phyloP scores from a whole-genome alignment of 192 early-diverging fungal species.

The Rhizoclosmatium sp. region DNA sequence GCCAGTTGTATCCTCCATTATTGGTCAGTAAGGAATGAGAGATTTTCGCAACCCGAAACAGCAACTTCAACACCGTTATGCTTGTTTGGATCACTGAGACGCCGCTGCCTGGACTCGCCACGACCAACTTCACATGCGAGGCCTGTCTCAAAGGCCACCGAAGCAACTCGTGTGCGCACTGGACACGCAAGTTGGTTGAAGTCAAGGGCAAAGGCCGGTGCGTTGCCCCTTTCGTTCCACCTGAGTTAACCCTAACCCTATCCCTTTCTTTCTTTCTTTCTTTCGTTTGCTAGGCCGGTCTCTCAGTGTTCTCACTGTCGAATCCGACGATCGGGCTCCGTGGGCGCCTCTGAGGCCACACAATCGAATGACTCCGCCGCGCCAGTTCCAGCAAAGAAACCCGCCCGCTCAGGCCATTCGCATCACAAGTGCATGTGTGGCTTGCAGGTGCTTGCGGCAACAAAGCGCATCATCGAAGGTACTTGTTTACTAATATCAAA shows the following conservation, averaged over 20 bases:
- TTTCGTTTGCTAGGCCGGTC: neutral
- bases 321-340: slow-evolving; percentile 6
- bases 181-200: neutral
- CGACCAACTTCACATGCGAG: slow-evolving; percentile 9
- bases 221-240: neutral
- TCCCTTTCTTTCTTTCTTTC: no score
- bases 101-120: neutral
- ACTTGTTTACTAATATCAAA: neutral
- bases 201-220: slow-evolving; percentile 32
- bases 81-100: neutral
- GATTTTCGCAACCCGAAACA: no score
- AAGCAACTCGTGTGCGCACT: slow-evolving; percentile 26
- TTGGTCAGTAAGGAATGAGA: no score
- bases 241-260: neutral
- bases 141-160: slow-evolving; percentile 30
- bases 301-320: slow-evolving; percentile 18
- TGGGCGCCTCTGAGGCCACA: neutral
- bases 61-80: neutral
- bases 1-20: no score
- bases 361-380: neutral
- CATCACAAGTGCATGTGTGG: slow-evolving; percentile 32
- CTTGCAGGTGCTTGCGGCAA: neutral
- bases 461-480: slow-evolving; percentile 20
- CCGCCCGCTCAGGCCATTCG: slow-evolving; percentile 7
- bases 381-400: neutral